These are phyloP conservation scores for Raddia distichophylla DNA, from an alignment of 176 grass and related monocot genomes.

Conservation along the genomic window DNA sequence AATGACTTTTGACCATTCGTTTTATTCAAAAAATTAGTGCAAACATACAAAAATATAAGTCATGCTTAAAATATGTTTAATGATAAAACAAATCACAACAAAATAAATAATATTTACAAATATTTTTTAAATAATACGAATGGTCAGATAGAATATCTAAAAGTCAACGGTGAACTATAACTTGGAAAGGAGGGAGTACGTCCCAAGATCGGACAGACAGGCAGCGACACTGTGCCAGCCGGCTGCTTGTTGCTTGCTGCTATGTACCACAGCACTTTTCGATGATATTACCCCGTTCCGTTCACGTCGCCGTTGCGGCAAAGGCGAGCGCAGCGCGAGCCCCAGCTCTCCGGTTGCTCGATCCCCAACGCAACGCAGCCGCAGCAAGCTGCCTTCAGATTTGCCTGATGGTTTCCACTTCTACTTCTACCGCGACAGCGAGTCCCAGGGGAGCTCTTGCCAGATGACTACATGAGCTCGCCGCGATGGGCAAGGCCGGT, in stretches of 20 bases:
- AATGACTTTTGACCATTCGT: no score
- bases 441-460: not conserved
- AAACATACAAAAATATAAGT: no score
- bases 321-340: constrained; percentile 30
- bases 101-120: no score
- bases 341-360: constrained; percentile 28
- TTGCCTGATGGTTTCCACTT: not conserved
- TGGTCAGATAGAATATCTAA: not conserved
- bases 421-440: not conserved
- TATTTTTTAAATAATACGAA: no score
- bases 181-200: no score
- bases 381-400: not conserved
- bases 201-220: no score
- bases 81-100: no score
- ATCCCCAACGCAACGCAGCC: constrained; percentile 49
- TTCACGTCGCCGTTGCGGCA: constrained; percentile 45
- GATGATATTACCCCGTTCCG: not conserved
- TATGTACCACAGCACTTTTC: not conserved
- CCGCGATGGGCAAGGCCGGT: constrained; percentile 55
- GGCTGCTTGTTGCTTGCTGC: not conserved
- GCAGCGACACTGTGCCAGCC: no score
- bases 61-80: no score
- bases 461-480: constrained; percentile 56
- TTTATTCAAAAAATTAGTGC: no score
- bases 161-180: no score